These are phyloP conservation scores for Tolypocladium nubicola DNA, from an alignment of 2,329 filamentous ascomycete genomes.

Conservation along the genomic window DNA sequence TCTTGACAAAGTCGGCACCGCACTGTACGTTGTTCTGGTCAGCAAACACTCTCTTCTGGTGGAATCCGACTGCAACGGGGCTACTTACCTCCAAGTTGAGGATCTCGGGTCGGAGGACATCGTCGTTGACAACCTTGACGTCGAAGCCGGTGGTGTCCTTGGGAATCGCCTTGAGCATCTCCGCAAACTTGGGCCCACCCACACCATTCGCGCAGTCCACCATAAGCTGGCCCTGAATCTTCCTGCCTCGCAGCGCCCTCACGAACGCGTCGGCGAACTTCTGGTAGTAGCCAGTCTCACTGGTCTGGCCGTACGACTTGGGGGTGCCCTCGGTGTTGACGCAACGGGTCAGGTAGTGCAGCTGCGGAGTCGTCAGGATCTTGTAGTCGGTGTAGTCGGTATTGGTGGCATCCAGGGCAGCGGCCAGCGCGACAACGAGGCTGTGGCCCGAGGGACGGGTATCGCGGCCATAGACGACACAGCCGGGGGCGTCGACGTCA, in stretches of 20 bases:
- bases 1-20: conserved; percentile 96
- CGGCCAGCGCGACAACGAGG: conserved; percentile 68
- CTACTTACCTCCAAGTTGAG: conserved; percentile 72
- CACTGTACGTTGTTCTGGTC: conserved; percentile 41
- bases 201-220: conserved; percentile 97
- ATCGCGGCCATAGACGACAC: conserved; percentile 83
- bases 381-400: conserved; percentile 76
- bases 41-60: neutral
- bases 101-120: conserved; percentile 79
- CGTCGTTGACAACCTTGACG: conserved; percentile 84
- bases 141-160: conserved; percentile 60
- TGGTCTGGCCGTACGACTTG: conserved; percentile 78
- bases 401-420: conserved; percentile 66
- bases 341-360: conserved; percentile 92
- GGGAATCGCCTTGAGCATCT: conserved; percentile 76
- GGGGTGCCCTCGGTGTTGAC: conserved; percentile 85
- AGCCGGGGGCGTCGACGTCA: conserved; percentile 57
- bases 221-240: conserved; percentile 61
- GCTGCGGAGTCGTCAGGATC: conserved; percentile 89
- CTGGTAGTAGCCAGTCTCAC: conserved; percentile 88
- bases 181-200: conserved; percentile 79
- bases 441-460: conserved; percentile 85
- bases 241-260: conserved; percentile 67
- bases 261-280: conserved; percentile 82
- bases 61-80: neutral